These are phyloP conservation scores for Rhodotorula sp. DNA, from an alignment of 1,284 basidiomycete species.

Conservation along the genomic window DNA sequence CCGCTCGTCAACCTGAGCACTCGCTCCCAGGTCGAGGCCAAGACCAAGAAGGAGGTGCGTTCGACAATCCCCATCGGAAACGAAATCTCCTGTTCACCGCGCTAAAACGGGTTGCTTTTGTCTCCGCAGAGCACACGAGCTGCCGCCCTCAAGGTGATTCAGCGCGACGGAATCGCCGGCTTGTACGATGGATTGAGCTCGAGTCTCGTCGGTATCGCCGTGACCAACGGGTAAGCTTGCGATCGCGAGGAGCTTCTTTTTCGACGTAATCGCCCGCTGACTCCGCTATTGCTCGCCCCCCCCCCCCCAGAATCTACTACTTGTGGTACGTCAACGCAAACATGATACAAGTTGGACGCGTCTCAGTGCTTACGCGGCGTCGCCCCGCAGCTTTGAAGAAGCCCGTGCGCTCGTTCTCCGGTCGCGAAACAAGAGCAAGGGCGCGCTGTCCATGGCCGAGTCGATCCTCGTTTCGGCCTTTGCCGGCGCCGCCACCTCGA, in stretches of 20 bases:
- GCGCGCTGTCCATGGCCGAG: conserved; percentile 76
- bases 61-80: no score
- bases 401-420: conserved; percentile 36
- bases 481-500: conserved; percentile 80
- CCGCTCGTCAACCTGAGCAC: conserved; percentile 91
- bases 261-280: conserved; percentile 4
- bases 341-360: background rate
- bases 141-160: conserved; percentile 53
- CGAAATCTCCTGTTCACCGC: background rate
- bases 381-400: conserved; percentile 37
- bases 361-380: background rate
- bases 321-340: conserved; percentile 55
- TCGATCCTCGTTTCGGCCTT: conserved; percentile 87
- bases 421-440: conserved; percentile 26
- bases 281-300: background rate
- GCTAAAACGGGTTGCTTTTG: background rate
- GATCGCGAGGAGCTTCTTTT: conserved; percentile 42
- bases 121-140: conserved; percentile 32
- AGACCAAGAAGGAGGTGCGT: conserved; percentile 66
- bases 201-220: conserved; percentile 83
- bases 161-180: conserved; percentile 78
- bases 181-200: conserved; percentile 86
- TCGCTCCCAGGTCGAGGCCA: conserved; percentile 85
- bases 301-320: conserved; percentile 66
- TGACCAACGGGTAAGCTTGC: conserved; percentile 77